Percentiles rank a stretch among this genome's conserved stretches.
Conservation (phyloP, 345 rosid genomes). For the Bretschneidera sinensis region DNA sequence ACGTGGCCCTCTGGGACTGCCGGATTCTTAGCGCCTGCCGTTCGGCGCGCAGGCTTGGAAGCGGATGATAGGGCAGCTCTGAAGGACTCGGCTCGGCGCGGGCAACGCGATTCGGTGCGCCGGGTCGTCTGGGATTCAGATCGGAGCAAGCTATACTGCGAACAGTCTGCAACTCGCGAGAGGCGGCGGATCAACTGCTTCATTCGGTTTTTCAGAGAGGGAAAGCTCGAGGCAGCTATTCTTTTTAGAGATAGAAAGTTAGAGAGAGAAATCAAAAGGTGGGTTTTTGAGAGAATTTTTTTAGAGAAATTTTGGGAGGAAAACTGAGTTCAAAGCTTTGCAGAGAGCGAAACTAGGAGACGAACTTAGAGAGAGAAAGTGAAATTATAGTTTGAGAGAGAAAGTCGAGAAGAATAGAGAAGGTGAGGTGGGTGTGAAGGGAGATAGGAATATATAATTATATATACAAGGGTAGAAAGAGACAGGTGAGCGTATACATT, state of each 20-base stretch:
- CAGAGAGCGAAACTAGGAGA: conserved; percentile 1
- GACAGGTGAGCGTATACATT: conserved; percentile 1
- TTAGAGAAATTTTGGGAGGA: no score
- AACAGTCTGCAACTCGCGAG: conserved; percentile 83
- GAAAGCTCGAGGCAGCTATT: neutral
- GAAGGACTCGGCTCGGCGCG: conserved; percentile 22
- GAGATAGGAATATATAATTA: neutral
- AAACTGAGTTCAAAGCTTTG: conserved; percentile 4
- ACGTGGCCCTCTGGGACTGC: conserved; percentile 78
- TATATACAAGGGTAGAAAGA: conserved; percentile 18
- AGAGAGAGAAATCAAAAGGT: no score
- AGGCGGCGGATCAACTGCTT: conserved; percentile 87
- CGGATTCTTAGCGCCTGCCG: conserved; percentile 3
- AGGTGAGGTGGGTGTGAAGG: conserved; percentile 4
- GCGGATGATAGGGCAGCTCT: conserved; percentile 19
- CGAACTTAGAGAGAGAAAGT: conserved; percentile 16
- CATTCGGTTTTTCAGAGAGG: conserved; percentile 29
- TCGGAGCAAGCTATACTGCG: conserved; percentile 69
- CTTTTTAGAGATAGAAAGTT: neutral
- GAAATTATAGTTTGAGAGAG: conserved; percentile 10
- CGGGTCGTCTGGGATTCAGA: conserved; percentile 30
- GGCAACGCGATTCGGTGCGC: conserved; percentile 21
- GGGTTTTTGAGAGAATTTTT: neutral
- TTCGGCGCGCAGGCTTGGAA: conserved; percentile 20
- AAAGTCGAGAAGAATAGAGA: neutral